Evolutionary conservation across 2,329 filamentous ascomycete genomes (phyloP), one percentile per base, ranked within the genome.

Genomic region (Aspergillus sp.): DNA sequence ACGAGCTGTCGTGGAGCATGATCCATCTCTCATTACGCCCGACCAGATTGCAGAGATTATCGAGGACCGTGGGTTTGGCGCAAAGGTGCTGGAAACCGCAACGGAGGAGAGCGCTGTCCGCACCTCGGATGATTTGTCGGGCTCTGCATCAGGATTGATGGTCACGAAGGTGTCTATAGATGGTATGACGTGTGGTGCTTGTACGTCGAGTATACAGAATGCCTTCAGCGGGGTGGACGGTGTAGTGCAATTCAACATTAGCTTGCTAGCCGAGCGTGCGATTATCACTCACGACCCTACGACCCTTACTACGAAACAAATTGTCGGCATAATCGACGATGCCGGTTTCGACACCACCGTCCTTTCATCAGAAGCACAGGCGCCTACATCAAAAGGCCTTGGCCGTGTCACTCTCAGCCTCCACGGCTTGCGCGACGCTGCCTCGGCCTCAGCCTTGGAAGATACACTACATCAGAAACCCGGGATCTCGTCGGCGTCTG

Each of bases 171-270:
- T 99, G 17, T 88, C 90, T 4, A 91, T 99, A 57, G 91, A 95
- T 67, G 95, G 95, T 54, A 99, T 99, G 95, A 99, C 95, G 1
- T 98, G 95, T 73, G 94, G 94, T 21, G 92, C 95, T 44, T 99
- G 95, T 77, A 98, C 95, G 0, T 94, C 94, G 1, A 92, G 94
- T 5, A 88, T 98, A 1, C 91, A 97, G 71, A 84, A 86, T 54
- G 92, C 90, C 3, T 95, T 99, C 77, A 86, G 87, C 66, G 86
- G 84, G 64, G 77, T 94, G 2, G 86, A 90, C 8, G 95, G 95
- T 21, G 77, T 98, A 15, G 73, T 92, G 58, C 91, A 92, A 66
- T 96, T 98, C 81, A 96, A 96, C 72, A 96, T 99, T 75, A 96
- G 92, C 77, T 81, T 99, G 66, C 83, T 98, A 32, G 96, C 95